Evolutionary conservation across 2,329 filamentous ascomycete genomes (phyloP).

Genomic region (Aureobasidium melanogenum): DNA sequence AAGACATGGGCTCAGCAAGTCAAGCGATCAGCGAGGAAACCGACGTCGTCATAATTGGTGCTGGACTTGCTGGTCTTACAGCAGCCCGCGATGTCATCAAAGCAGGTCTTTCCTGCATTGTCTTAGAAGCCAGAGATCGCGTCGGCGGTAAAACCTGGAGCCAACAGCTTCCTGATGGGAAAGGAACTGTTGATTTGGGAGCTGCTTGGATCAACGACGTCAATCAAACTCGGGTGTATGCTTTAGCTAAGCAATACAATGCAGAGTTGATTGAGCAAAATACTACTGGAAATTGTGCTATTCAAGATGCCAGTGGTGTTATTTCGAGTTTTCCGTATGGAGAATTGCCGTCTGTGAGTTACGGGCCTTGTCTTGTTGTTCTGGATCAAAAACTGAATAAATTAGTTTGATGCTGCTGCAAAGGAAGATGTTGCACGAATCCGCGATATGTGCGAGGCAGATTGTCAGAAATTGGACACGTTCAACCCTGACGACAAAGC

Average conservation of each 20-base stretch:
- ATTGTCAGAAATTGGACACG: neutral
- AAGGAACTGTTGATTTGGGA: slow-evolving; percentile 42
- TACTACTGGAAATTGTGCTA: slow-evolving; percentile 35
- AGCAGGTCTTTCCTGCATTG: slow-evolving; percentile 20
- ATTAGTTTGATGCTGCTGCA: neutral
- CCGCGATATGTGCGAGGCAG: slow-evolving; percentile 6
- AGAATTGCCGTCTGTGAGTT: slow-evolving; percentile 21
- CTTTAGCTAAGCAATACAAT: slow-evolving; percentile 32
- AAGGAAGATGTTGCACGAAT: slow-evolving; percentile 1
- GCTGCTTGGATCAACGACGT: slow-evolving; percentile 54
- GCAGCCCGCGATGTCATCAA: slow-evolving; percentile 22
- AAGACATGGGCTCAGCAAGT: neutral
- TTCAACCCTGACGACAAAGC: neutral
- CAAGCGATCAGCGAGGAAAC: neutral
- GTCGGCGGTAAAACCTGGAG: slow-evolving; percentile 41
- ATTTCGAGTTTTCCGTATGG: slow-evolving; percentile 27
- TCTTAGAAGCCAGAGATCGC: slow-evolving; percentile 27
- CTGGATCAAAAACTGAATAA: neutral
- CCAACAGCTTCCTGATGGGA: slow-evolving; percentile 23
- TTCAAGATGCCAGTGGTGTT: slow-evolving; percentile 32
- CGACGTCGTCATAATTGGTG: slow-evolving; percentile 27
- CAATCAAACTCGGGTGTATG: slow-evolving; percentile 40
- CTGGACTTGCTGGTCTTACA: slow-evolving; percentile 24
- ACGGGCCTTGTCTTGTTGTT: neutral
- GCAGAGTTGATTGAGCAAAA: slow-evolving; percentile 42